Base-by-base conservation (phyloP, 78 protist species). In the Dictyostelium intermedium region DNA sequence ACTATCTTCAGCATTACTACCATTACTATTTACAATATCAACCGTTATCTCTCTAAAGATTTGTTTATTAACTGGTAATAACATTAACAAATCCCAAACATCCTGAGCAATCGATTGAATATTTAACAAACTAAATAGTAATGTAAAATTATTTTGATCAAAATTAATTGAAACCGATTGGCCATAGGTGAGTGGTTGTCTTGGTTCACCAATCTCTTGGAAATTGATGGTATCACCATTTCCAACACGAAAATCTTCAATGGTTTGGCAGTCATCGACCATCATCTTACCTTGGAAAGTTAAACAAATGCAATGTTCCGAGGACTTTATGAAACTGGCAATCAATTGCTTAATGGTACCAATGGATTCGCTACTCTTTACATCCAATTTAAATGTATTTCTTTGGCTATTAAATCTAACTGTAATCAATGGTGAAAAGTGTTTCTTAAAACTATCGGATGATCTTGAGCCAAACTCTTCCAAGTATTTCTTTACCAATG, bases 31-130 rank as follows among this genome's bases (percentile, higher is more conserved):
- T 25, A 61, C 41, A 53, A 61, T 91, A 16, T 34, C 50, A 9
- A 25, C 4, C 45, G 73, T 20, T 32, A 87, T 16, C 13, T 77
- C 94, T 45, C 43, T 20, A 13, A 78, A 53, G 18, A 84, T 87
- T 35, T 84, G 74, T 50, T 27, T 66, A 27, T 87, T 87, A 3
- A 76, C 91, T 53, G 97, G 97, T 8, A 95, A 32, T 11, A 95
- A 70, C 81, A 85, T 56, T 76, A 95, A 82, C 9, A 95, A 60
- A 10, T 95, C 97, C 95, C 93, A 95, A 45, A 84, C 83, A 47
- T 74, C 61, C 76, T 84, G 96, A 8, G 96, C 91, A 78, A 87
- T 79, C 43, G 69, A 53, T 25, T 87, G 84, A 72, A 78, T 78
- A 27, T 72, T 35, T 56, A 87, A 87, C 34, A 87, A 43, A 7